Evolutionary conservation across 2,329 filamentous ascomycete species (phyloP), one percentile per base, ranked within the genome.

Genomic region (Diaporthe citri): DNA sequence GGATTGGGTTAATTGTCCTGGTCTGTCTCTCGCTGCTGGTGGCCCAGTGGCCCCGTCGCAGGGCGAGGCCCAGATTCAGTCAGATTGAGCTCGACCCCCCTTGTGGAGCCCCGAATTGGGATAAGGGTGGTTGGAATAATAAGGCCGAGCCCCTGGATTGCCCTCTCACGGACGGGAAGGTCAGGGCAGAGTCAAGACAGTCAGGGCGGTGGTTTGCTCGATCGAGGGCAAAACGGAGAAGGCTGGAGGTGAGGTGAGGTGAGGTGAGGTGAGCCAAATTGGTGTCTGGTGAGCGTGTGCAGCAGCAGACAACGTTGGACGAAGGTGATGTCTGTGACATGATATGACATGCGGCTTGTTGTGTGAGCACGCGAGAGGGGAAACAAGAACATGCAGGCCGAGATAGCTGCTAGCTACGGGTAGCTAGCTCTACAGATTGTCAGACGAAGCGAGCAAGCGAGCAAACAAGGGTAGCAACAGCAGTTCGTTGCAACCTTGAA

Each of bases 91-190:
- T 60, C 55, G 74, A 74, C 46, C 62, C 60, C 60, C 67, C 57
- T 52, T 76, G 74, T 76, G 74, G 74, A 76, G 57, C 72, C 72
- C 34, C 67, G 43, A 39, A 66, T 59, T 67, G 62, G 70, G 74
- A 74, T 76, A 74, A 76, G 74, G 72, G 39, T 56, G 52, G 69
- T 52, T 71, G 64, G 39, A 46, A 73, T 43, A 76, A 73, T 73
- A 75, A 75, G 71, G 55, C 74, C 71, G 74, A 72, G 62, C 55
- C 71, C 72, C 60, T 74, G 72, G 56, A 70, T 74, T 71, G 39
- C 55, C 39, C 39, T 71, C 64, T 57, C 72, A 71, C 72, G 28
- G 34, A 67, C 46, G 31, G 56, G 56, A 43, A 10, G 4, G 31
- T 8, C 43, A 52, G 66, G 41, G 41, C 52, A 20, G n/a, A 34